These are phyloP conservation scores for Triangularia verruculosa DNA, from an alignment of 2,329 filamentous ascomycete genomes.

Conservation along the genomic window DNA sequence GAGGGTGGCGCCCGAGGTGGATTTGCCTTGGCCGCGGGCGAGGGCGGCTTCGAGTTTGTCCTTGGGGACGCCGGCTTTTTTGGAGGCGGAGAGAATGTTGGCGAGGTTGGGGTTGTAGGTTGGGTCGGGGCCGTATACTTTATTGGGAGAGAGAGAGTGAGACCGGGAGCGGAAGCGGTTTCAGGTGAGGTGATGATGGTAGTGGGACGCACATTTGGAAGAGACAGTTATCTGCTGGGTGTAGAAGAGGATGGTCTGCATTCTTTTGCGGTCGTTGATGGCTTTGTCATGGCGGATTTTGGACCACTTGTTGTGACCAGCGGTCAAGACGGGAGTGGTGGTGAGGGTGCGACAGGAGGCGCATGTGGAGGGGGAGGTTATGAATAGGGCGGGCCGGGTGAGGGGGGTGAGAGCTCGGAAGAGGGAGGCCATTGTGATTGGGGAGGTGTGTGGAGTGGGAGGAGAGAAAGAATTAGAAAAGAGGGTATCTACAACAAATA, in stretches of 20 bases:
- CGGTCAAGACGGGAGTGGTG: slow-evolving; percentile 44
- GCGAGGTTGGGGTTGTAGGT: slow-evolving; percentile 74
- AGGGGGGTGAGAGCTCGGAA: slow-evolving; percentile 17
- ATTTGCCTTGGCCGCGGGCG: slow-evolving; percentile 82
- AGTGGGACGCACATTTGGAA: slow-evolving; percentile 61
- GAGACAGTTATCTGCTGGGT: slow-evolving; percentile 71
- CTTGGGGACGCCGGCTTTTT: slow-evolving; percentile 83
- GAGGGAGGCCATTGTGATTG: slow-evolving; percentile 23
- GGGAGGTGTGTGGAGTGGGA: not conserved
- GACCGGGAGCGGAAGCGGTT: not conserved
- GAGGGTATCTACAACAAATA: not conserved
- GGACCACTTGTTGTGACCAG: slow-evolving; percentile 90
- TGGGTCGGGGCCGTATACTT: slow-evolving; percentile 73
- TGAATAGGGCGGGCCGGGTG: slow-evolving; percentile 7
- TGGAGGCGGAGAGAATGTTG: slow-evolving; percentile 69
- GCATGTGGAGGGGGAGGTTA: slow-evolving; percentile 37
- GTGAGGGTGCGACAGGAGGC: slow-evolving; percentile 50
- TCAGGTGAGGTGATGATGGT: not conserved
- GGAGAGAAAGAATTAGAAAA: not conserved
- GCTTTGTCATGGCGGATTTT: slow-evolving; percentile 96
- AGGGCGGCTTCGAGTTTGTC: slow-evolving; percentile 79
- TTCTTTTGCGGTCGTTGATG: slow-evolving; percentile 77
- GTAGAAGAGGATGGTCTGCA: slow-evolving; percentile 63
- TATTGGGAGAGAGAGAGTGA: not conserved
- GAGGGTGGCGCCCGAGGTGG: slow-evolving; percentile 69